phyloP scores from a whole-genome alignment of 768 basidiomycete species.

The Terana coerulea region DNA sequence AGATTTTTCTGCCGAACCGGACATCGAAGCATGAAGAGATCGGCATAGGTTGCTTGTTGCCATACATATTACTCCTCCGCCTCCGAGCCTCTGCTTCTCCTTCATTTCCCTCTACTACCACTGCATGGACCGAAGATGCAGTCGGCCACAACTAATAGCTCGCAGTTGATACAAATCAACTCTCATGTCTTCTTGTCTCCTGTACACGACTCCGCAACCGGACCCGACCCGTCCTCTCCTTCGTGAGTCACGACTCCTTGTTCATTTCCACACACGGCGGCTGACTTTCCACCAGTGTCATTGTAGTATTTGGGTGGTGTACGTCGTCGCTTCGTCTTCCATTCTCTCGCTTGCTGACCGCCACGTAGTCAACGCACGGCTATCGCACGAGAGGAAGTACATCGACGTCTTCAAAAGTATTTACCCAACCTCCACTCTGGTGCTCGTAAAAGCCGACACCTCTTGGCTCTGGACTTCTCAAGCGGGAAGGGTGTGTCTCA shows the following conservation, averaged over 20 bases:
- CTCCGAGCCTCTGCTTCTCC: background rate
- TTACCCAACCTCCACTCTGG: slow-evolving; percentile 9
- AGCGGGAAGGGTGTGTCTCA: slow-evolving; percentile 3
- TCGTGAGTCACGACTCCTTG: slow-evolving; percentile 9
- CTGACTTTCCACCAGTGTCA: slow-evolving; percentile 8
- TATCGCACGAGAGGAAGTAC: slow-evolving; percentile 14
- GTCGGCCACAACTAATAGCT: background rate
- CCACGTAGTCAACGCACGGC: slow-evolving; percentile 13
- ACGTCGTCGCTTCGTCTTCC: background rate
- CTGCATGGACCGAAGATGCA: background rate
- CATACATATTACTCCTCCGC: background rate
- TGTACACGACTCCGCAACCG: slow-evolving; percentile 1
- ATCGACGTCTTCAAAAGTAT: background rate
- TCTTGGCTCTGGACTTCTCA: slow-evolving; percentile 13
- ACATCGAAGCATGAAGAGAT: background rate
- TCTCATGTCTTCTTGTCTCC: slow-evolving; percentile 14
- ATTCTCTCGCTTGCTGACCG: background rate
- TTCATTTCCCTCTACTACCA: background rate
- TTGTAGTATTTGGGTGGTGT: slow-evolving; percentile 21
- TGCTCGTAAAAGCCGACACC: slow-evolving; percentile 7
- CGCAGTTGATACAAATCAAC: slow-evolving; percentile 9
- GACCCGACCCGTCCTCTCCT: slow-evolving; percentile 13
- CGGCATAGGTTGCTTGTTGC: background rate
- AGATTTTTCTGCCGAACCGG: background rate
- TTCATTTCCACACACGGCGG: background rate